These are phyloP conservation scores for Hericium alpestre DNA, from an alignment of 768 basidiomycete genomes.

Conservation along the genomic window DNA sequence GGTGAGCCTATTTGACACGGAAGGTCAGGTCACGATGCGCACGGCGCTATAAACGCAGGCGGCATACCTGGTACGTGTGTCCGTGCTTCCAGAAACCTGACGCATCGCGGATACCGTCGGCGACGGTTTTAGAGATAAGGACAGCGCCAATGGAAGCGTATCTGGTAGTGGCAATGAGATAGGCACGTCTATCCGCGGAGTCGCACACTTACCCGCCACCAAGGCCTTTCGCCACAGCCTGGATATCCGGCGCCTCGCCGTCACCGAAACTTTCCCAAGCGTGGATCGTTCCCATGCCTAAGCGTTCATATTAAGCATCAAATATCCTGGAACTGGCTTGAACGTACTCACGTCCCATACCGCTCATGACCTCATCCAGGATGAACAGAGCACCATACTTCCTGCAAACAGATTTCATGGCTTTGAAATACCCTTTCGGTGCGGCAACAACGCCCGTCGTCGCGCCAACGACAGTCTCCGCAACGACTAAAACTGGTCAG, in stretches of 20 bases:
- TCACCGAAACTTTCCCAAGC: conserved; percentile 82
- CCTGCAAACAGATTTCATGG: conserved; percentile 74
- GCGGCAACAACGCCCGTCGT: conserved; percentile 67
- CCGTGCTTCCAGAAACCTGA: conserved; percentile 76
- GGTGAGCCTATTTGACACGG: conserved; percentile 42
- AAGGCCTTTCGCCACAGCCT: conserved; percentile 83
- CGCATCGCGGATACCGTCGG: conserved; percentile 55
- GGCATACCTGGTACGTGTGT: conserved; percentile 67
- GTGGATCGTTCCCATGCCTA: conserved; percentile 81
- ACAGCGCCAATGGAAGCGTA: conserved; percentile 79
- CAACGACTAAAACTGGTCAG: conserved; percentile 43
- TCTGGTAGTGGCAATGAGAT: conserved; percentile 25
- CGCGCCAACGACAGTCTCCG: conserved; percentile 82
- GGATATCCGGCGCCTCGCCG: conserved; percentile 69
- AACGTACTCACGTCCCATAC: conserved; percentile 67
- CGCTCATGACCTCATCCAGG: conserved; percentile 87
- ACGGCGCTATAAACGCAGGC: neutral
- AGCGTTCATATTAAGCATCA: neutral
- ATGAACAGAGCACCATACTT: conserved; percentile 69
- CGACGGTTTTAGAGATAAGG: conserved; percentile 62
- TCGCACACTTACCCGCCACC: conserved; percentile 61
- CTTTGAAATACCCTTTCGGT: conserved; percentile 78
- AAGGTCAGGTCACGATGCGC: neutral
- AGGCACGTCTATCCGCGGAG: neutral
- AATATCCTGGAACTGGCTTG: neutral